A percentile compares a stretch with the other conserved stretches of the same genome.
Evolutionary conservation across 345 rosid species (phyloP).

Genomic region (Anacardium occidentale): DNA sequence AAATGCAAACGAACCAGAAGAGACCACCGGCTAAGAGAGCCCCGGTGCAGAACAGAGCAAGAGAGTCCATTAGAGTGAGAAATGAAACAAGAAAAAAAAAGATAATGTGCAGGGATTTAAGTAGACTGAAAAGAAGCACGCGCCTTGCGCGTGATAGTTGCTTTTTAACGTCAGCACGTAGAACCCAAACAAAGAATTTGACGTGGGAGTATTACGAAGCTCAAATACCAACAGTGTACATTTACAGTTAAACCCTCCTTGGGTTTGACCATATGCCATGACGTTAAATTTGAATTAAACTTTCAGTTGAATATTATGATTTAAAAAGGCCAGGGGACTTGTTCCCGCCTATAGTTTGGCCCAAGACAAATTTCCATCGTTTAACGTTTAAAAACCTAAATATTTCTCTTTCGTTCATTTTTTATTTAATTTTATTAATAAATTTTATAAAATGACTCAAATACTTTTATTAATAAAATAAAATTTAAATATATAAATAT

Average conservation of each 20-base stretch:
- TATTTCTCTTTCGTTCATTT: too few relatives aligned
- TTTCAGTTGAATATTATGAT: too few relatives aligned
- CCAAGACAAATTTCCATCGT: too few relatives aligned
- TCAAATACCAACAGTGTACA: neutral
- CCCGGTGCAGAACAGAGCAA: conserved; percentile 65
- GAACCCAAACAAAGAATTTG: neutral
- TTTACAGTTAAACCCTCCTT: neutral
- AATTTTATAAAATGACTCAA: too few relatives aligned
- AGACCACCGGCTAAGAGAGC: conserved; percentile 67
- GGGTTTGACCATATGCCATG: too few relatives aligned
- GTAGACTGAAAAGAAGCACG: neutral
- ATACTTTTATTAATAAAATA: too few relatives aligned
- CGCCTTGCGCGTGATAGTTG: conserved; percentile 14
- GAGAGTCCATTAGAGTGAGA: conserved; percentile 42
- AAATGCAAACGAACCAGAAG: conserved; percentile 83
- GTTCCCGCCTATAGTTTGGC: too few relatives aligned
- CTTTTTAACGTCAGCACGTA: neutral
- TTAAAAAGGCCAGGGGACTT: too few relatives aligned
- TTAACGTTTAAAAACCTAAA: too few relatives aligned
- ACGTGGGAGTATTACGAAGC: neutral
- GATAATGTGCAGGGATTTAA: conserved; percentile 11
- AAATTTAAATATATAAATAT: too few relatives aligned
- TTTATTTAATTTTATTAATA: too few relatives aligned
- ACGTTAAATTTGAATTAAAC: too few relatives aligned
- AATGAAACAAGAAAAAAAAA: neutral